phyloP scores from a whole-genome alignment of 805 yeast species.

The Kodamaea hsintzibuensis region DNA sequence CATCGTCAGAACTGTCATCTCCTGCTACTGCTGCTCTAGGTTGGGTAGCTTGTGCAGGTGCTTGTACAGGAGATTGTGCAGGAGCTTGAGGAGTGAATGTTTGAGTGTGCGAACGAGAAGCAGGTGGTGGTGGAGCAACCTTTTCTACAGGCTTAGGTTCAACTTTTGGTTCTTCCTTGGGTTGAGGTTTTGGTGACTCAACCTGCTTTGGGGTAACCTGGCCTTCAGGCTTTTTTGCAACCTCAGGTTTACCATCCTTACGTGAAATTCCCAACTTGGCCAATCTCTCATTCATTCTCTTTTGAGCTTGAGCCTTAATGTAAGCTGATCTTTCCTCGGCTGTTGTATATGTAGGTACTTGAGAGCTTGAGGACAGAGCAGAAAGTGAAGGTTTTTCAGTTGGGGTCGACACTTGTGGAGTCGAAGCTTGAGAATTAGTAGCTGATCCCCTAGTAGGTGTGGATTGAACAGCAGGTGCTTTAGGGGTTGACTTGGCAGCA shows the following conservation, averaged over 20 bases:
- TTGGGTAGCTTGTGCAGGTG: constrained; percentile 15
- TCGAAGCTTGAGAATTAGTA: neutral
- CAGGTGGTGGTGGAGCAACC: constrained; percentile 3
- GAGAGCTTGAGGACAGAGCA: neutral
- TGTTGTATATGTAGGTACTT: constrained; percentile 34
- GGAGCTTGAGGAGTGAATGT: neutral
- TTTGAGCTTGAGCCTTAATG: constrained; percentile 73
- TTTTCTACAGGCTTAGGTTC: constrained; percentile 2
- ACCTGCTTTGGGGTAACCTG: neutral
- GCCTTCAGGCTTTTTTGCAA: neutral
- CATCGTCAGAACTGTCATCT: constrained; percentile 29
- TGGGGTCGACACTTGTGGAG: constrained; percentile 13
- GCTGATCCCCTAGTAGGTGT: constrained; percentile 4
- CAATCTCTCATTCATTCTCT: constrained; percentile 79
- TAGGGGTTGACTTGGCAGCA: constrained; percentile 9
- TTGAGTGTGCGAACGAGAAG: neutral
- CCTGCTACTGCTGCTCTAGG: constrained; percentile 9
- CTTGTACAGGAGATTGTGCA: constrained; percentile 10
- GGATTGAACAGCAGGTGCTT: constrained; percentile 19
- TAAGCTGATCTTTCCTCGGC: constrained; percentile 75
- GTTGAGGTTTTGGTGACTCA: constrained; percentile 2
- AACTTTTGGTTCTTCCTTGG: neutral
- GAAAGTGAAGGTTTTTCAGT: neutral
- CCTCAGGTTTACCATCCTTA: constrained; percentile 21
- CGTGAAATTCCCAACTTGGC: constrained; percentile 75